Evolutionary conservation across 1,139 yeast genomes (phyloP).

Genomic region (Geotrichum macrosporum): DNA sequence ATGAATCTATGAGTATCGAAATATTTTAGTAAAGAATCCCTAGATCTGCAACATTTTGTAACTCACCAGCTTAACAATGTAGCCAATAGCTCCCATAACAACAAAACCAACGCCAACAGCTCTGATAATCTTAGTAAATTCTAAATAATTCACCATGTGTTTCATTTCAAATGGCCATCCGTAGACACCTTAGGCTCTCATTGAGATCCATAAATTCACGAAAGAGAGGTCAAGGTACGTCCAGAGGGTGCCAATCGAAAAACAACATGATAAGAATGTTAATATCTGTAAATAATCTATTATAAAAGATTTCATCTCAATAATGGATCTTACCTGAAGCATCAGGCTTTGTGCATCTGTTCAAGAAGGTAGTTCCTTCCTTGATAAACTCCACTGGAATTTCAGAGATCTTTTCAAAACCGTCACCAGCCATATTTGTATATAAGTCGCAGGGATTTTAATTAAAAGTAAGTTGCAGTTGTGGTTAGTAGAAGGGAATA

Average conservation of each 20-base stretch:
- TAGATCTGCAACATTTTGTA: too few relatives aligned
- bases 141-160: conserved; percentile 38
- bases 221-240: too few relatives aligned
- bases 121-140: conserved; percentile 80
- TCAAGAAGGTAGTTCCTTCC: conserved; percentile 84
- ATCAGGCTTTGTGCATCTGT: conserved; percentile 91
- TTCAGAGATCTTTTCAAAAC: conserved; percentile 75
- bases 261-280: too few relatives aligned
- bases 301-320: too few relatives aligned
- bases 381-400: conserved; percentile 86
- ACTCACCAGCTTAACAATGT: conserved; percentile 73
- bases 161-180: neutral
- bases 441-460: neutral
- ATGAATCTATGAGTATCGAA: conserved; percentile 54
- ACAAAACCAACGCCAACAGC: conserved; percentile 96
- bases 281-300: too few relatives aligned
- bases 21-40: neutral
- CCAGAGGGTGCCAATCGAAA: too few relatives aligned
- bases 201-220: too few relatives aligned
- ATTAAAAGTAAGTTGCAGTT: neutral
- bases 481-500: neutral
- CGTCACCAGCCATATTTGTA: conserved; percentile 34
- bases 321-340: conserved; percentile 53
- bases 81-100: conserved; percentile 97
- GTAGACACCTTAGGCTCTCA: conserved; percentile 25